Evolutionary conservation across 2,329 filamentous ascomycete genomes (phyloP).

Genomic region (Stagonosporopsis rhizophila): DNA sequence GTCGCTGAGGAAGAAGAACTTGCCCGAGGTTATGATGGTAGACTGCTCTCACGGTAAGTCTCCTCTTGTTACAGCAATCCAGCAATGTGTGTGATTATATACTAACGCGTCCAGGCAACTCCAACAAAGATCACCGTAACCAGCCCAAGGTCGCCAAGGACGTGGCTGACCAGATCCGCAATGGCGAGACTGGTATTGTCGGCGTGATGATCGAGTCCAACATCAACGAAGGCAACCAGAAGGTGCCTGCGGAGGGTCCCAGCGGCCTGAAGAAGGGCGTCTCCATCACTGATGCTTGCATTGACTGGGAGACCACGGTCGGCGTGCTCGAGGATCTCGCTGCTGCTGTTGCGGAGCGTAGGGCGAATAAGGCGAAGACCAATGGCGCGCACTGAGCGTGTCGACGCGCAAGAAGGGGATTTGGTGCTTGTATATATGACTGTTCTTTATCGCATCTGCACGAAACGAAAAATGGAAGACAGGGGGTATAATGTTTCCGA

Average conservation of each 20-base stretch:
- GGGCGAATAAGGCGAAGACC: conserved; percentile 55
- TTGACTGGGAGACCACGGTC: conserved; percentile 88
- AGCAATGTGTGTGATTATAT: neutral
- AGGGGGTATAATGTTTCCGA: neutral
- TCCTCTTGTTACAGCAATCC: neutral
- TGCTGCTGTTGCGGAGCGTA: conserved; percentile 77
- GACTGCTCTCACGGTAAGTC: conserved; percentile 90
- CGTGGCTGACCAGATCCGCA: conserved; percentile 83
- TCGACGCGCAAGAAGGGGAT: neutral
- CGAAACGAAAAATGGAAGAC: conserved; percentile 5
- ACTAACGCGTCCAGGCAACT: conserved; percentile 73
- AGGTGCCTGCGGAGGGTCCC: conserved; percentile 84
- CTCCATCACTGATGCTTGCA: conserved; percentile 95
- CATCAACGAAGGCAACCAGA: conserved; percentile 81
- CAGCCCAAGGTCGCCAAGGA: conserved; percentile 89
- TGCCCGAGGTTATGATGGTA: conserved; percentile 92
- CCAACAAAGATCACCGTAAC: conserved; percentile 95
- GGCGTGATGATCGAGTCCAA: conserved; percentile 99
- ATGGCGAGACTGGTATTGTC: conserved; percentile 86
- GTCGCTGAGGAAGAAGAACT: conserved; percentile 79
- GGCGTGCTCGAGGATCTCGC: conserved; percentile 84
- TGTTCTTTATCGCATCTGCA: neutral
- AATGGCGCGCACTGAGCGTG: conserved; percentile 37
- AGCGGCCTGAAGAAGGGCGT: conserved; percentile 83
- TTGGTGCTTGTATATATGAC: conserved; percentile 22